These are phyloP conservation scores for Hygrocybe punicea DNA, from an alignment of 768 basidiomycete genomes.

Conservation along the genomic window DNA sequence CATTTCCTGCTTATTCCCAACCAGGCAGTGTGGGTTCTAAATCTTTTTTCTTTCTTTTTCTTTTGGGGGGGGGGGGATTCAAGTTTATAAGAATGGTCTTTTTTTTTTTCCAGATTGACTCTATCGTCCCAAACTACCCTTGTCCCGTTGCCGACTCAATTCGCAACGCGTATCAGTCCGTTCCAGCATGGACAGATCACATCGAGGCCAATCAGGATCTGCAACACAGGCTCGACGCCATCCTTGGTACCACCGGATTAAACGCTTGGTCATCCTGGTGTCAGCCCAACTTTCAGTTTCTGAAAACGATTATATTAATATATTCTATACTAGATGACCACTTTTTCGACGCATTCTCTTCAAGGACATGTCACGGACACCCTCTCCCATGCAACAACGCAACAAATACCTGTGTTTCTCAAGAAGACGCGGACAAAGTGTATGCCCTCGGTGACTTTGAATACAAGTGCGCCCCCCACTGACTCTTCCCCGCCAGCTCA, in stretches of 20 bases:
- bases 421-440: conserved; percentile 11
- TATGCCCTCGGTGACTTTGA: conserved; percentile 16
- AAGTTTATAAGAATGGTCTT: too few relatives aligned
- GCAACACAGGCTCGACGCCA: conserved; percentile 9
- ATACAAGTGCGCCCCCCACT: conserved; percentile 11
- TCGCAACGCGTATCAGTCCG: conserved; percentile 15
- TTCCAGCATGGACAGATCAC: conserved; percentile 16
- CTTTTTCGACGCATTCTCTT: conserved; percentile 16
- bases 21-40: conserved; percentile 7
- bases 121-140: conserved; percentile 13
- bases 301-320: not conserved
- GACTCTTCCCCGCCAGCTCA: not conserved
- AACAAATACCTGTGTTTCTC: conserved; percentile 12
- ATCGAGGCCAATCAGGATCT: conserved; percentile 10
- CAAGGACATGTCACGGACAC: conserved; percentile 14
- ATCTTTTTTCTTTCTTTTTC: too few relatives aligned
- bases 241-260: conserved; percentile 13
- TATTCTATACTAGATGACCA: conserved; percentile 10
- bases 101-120: conserved; percentile 16
- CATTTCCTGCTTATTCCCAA: conserved; percentile 9
- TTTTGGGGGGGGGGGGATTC: too few relatives aligned
- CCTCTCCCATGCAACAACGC: conserved; percentile 17
- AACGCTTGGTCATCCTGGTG: conserved; percentile 15
- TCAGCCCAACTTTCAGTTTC: not conserved
- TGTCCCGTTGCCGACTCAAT: conserved; percentile 15